Evolutionary conservation across 176 grass and related monocot species (phyloP).

Genomic region (Bromus sterilis): DNA sequence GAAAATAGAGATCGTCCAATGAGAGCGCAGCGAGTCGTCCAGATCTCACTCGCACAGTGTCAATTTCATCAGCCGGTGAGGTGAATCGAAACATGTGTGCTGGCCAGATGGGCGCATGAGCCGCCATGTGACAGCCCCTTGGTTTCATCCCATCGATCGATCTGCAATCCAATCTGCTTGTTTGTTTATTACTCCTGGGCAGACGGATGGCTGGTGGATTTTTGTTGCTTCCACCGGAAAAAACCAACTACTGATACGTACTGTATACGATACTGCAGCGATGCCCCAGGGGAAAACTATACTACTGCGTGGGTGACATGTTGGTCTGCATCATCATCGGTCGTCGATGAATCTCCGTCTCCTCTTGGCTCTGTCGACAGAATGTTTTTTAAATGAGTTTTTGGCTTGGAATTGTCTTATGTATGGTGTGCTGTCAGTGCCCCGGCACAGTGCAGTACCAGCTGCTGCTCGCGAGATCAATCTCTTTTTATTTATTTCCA

Average conservation of each 20-base stretch:
- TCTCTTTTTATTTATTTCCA: not conserved
- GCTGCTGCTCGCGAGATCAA: not conserved
- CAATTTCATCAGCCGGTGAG: not conserved
- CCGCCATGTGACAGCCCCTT: conserved; percentile 13
- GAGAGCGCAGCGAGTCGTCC: not conserved
- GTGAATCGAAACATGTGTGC: conserved; percentile 14
- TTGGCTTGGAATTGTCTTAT: not conserved
- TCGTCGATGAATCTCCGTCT: not conserved
- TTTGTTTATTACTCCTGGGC: not conserved
- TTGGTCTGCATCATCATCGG: not conserved
- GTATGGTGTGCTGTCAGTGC: conserved; percentile 30
- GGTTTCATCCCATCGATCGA: not conserved
- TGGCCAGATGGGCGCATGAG: conserved; percentile 21
- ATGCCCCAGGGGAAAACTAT: not conserved
- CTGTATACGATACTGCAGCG: too few species aligned
- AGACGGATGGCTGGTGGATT: not conserved
- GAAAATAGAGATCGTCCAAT: not conserved
- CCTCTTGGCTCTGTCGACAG: not conserved
- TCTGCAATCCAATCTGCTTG: not conserved
- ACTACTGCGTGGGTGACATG: conserved; percentile 34
- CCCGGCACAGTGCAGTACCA: conserved; percentile 14
- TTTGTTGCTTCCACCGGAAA: conserved; percentile 9
- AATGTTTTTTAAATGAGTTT: not conserved
- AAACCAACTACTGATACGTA: conserved; percentile 4
- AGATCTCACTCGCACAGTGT: not conserved